phyloP scores from a whole-genome alignment of 352 stramenopile species.

The Pythium apleroticum region DNA sequence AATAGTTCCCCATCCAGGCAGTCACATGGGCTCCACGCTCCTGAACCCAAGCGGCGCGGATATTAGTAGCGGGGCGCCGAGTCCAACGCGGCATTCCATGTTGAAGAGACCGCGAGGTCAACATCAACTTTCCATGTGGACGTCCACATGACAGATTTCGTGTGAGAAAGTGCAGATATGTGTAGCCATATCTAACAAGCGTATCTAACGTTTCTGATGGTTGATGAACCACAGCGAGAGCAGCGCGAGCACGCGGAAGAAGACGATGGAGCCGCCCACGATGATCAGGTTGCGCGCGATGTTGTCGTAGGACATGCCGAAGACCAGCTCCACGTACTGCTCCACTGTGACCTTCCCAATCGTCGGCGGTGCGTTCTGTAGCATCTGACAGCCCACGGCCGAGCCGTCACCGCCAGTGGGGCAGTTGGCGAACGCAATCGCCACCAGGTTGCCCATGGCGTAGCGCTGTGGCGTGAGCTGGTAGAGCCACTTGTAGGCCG shows the following conservation, averaged over 20 bases:
- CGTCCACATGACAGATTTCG: neutral
- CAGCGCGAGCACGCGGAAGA: conserved; percentile 30
- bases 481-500: conserved; percentile 53
- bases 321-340: conserved; percentile 27
- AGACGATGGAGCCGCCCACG: conserved; percentile 18
- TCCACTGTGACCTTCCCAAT: conserved; percentile 22
- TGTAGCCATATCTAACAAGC: neutral
- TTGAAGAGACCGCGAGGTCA: neutral
- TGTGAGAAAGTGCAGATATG: neutral
- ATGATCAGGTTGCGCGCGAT: conserved; percentile 12
- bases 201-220: conserved; percentile 29
- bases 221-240: conserved; percentile 28
- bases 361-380: conserved; percentile 6
- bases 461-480: conserved; percentile 38
- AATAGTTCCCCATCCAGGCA: too few species aligned
- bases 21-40: too few species aligned
- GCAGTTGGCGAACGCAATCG: conserved; percentile 26
- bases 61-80: neutral
- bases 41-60: neutral
- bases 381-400: conserved; percentile 16
- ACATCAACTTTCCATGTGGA: neutral
- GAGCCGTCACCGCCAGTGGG: neutral
- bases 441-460: conserved; percentile 13
- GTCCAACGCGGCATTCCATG: neutral
- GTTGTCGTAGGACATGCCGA: conserved; percentile 30